These are phyloP conservation scores for Scutellaria baicalensis DNA, from an alignment of 257 asterid genomes.

Conservation along the genomic window DNA sequence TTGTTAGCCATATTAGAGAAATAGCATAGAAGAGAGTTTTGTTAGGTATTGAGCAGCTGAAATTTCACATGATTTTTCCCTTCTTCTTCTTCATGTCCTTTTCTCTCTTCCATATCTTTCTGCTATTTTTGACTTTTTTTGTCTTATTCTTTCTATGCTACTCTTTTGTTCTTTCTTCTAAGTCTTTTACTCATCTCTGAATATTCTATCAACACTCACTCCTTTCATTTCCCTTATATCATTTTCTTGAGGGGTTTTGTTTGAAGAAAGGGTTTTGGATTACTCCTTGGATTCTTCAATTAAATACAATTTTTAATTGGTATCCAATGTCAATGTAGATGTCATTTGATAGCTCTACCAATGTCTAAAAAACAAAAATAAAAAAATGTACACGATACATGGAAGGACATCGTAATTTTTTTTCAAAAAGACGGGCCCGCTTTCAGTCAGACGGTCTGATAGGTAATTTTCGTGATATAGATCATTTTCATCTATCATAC, in stretches of 20 bases:
- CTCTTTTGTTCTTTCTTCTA: slow-evolving; percentile 12
- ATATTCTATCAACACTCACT: slow-evolving; percentile 17
- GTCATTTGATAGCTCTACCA: too few relatives aligned
- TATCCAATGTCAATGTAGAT: too few relatives aligned
- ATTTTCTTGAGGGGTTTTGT: background rate
- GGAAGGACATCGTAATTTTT: too few relatives aligned
- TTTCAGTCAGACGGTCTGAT: too few relatives aligned
- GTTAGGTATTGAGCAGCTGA: slow-evolving; percentile 13
- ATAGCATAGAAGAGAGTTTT: slow-evolving; percentile 4
- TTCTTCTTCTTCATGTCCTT: slow-evolving; percentile 18
- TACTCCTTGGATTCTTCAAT: too few relatives aligned
- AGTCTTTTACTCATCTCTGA: slow-evolving; percentile 11
- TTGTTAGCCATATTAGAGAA: background rate
- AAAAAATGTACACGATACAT: too few relatives aligned
- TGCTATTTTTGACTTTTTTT: slow-evolving; percentile 21
- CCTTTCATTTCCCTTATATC: slow-evolving; percentile 4
- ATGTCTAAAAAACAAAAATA: too few relatives aligned
- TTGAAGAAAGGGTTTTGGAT: too few relatives aligned
- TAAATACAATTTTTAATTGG: too few relatives aligned
- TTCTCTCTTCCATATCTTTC: slow-evolving; percentile 25
- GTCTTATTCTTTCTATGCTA: slow-evolving; percentile 8
- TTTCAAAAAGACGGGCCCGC: too few relatives aligned
- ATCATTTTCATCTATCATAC: too few relatives aligned
- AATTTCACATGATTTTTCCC: slow-evolving; percentile 22
- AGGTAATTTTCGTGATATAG: too few relatives aligned